These are phyloP conservation scores for Ammopiptanthus mongolicus DNA, from an alignment of 306 rosid genomes.

Conservation along the genomic window DNA sequence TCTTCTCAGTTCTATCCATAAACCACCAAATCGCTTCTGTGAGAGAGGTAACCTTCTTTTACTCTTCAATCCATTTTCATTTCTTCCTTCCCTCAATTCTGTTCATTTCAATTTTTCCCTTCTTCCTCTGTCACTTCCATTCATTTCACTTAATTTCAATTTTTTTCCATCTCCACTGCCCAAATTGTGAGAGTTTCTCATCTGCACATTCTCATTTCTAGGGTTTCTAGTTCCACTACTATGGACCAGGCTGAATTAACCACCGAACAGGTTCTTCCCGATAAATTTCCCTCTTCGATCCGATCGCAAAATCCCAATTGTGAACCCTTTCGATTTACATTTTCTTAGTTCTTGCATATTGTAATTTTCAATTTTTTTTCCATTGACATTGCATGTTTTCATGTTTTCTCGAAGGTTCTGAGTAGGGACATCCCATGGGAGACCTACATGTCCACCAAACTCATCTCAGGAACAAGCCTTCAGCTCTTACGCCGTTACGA, in stretches of 20 bases:
- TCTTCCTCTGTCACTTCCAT: not conserved
- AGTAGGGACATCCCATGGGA: conserved; percentile 97
- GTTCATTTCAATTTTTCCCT: conserved; percentile 9
- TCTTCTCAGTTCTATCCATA: not conserved
- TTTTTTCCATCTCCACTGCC: not conserved
- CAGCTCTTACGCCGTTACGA: conserved; percentile 93
- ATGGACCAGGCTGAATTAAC: conserved; percentile 80
- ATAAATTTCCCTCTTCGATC: conserved; percentile 25
- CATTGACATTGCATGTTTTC: not conserved
- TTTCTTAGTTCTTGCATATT: not conserved
- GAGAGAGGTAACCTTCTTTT: not conserved
- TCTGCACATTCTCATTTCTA: conserved; percentile 12
- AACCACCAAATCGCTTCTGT: conserved; percentile 4
- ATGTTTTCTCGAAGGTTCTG: conserved; percentile 53
- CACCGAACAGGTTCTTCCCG: conserved; percentile 72
- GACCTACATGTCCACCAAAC: conserved; percentile 92
- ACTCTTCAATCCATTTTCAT: not conserved
- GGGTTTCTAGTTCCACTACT: conserved; percentile 10
- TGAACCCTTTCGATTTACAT: not conserved
- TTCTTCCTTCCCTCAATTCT: not conserved
- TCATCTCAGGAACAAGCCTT: conserved; percentile 85
- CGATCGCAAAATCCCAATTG: conserved; percentile 20
- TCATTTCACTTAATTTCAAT: not conserved
- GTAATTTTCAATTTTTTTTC: not conserved
- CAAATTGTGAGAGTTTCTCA: conserved; percentile 1